Conservation (phyloP, 2,329 filamentous ascomycete species). For the Alternaria ventricosa region DNA sequence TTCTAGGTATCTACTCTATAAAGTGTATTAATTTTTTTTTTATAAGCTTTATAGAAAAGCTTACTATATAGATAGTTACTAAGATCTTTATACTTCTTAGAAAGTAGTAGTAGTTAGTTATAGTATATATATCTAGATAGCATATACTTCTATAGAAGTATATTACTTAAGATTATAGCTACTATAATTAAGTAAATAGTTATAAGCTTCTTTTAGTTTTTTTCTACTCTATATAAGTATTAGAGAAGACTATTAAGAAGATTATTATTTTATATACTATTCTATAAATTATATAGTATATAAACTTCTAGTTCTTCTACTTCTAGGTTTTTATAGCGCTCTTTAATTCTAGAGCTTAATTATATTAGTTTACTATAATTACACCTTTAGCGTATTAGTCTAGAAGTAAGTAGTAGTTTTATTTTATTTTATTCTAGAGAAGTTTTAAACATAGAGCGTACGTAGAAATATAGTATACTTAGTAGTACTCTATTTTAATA, state of each 20-base stretch:
- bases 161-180: too few species aligned
- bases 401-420: background rate
- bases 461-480: too few species aligned
- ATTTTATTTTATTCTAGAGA: background rate
- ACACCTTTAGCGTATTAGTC: too few species aligned
- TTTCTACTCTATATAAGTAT: background rate
- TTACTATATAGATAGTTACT: too few species aligned
- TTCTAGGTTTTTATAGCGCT: background rate
- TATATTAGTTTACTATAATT: background rate
- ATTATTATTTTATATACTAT: background rate
- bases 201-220: background rate
- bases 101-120: background rate
- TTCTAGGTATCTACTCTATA: background rate
- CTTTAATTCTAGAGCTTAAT: background rate
- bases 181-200: background rate
- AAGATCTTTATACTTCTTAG: background rate
- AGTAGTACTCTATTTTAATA: too few species aligned
- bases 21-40: background rate
- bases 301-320: background rate
- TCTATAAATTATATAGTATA: background rate
- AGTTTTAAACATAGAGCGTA: too few species aligned
- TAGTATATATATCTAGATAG: background rate
- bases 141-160: background rate
- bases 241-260: background rate
- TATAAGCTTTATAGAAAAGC: background rate